Evolutionary conservation across 2,329 filamentous ascomycete species (phyloP), one percentile per base, ranked within the genome.

Genomic region (Tolypocladium amazonense): DNA sequence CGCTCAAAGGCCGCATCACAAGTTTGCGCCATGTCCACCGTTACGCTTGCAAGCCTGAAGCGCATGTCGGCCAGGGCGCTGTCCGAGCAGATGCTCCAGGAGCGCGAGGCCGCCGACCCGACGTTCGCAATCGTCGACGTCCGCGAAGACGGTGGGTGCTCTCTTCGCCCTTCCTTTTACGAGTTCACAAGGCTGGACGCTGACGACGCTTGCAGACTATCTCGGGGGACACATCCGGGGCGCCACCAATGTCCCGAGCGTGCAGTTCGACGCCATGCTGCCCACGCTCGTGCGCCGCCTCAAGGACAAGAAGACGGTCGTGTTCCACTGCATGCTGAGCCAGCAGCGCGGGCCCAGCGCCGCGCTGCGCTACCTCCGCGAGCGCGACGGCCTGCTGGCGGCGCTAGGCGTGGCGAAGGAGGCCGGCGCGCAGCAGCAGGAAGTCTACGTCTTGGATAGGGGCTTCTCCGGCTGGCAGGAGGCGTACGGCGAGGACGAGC

Each of bases 381-480:
- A 92, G 75, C 79, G 85, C 55, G 85, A 88, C 65, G 77, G 81
- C 18, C 61, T 77, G 25, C 60, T 78, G 23, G 70, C 62, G 60
- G 60, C 60, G 23, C 64, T 71, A 59, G 68, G 68, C 11, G 67
- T 75, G 68, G 62, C 60, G 38, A 62, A 64, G 12, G 50, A 20
- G 27, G 65, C 65, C 57, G 66, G 64, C 38, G 67, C 66, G 53
- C 65, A 74, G 41, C 41, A 30, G 18, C 93, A 97, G 77, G 84
- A 86, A 67, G 88, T 97, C 6, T 88, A 83, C 72, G 86, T 97
- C 8, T 78, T 97, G 3, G 89, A 95, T 57, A 82, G 85, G 0
- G 94, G 94, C 1, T 99, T 97, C 71, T 82, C 85, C 18, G 84
- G 87, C 60, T 99, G 94, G 94, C 92, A 96, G 80, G 87, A 95